Evolutionary conservation across 2,329 filamentous ascomycete species (phyloP).

Genomic region (Microthyrium microscopicum): DNA sequence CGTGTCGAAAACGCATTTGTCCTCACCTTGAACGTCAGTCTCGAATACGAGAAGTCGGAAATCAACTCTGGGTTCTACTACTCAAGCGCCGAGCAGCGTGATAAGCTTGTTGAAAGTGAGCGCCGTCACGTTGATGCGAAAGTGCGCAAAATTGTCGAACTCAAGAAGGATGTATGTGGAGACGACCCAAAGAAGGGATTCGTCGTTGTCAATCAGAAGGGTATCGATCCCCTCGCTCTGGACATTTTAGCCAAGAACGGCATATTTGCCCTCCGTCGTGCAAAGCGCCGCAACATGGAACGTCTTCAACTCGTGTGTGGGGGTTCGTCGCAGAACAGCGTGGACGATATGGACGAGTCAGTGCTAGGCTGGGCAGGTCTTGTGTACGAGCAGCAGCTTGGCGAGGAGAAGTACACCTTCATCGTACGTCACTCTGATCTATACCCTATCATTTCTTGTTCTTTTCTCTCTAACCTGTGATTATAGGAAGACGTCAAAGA

Average conservation of each 20-base stretch:
- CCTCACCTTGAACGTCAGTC: constrained; percentile 83
- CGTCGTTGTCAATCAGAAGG: constrained; percentile 98
- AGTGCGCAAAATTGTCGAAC: constrained; percentile 88
- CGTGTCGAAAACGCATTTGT: constrained; percentile 90
- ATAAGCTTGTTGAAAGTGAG: constrained; percentile 96
- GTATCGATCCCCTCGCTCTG: constrained; percentile 88
- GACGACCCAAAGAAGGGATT: constrained; percentile 88
- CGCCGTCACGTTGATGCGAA: constrained; percentile 91
- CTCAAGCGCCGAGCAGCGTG: constrained; percentile 86
- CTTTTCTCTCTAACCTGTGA: constrained; percentile 16
- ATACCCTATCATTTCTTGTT: neutral
- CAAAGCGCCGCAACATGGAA: constrained; percentile 99
- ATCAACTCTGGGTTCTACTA: constrained; percentile 99
- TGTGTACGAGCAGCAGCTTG: constrained; percentile 93
- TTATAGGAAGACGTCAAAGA: constrained; percentile 81
- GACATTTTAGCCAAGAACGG: constrained; percentile 97
- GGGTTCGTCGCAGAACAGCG: constrained; percentile 83
- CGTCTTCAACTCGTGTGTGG: constrained; percentile 88
- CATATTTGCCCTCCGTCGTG: constrained; percentile 82
- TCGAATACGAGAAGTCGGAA: constrained; percentile 98
- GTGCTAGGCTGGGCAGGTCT: constrained; percentile 88
- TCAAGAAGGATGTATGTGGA: constrained; percentile 96
- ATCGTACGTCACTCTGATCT: constrained; percentile 29
- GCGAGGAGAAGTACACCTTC: constrained; percentile 98
- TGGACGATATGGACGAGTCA: constrained; percentile 78